Evolutionary conservation across 306 rosid genomes (phyloP).

Genomic region (Glycine latifolia): DNA sequence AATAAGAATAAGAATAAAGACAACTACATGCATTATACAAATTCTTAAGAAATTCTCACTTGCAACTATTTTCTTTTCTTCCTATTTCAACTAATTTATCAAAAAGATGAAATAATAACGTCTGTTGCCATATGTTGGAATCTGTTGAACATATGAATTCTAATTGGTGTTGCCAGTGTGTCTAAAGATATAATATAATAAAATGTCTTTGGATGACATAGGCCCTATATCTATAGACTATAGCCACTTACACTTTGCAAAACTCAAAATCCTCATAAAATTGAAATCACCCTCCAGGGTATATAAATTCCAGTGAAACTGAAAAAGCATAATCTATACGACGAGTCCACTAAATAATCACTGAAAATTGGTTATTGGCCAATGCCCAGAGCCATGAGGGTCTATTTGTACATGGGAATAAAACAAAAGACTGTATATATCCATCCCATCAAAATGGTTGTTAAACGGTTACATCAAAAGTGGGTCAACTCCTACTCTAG

Average conservation of each 20-base stretch:
- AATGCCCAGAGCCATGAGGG: constrained; percentile 12
- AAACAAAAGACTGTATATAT: constrained; percentile 45
- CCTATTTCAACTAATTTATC: too few species aligned
- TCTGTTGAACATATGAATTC: too few species aligned
- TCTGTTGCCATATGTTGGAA: too few species aligned
- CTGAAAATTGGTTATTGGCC: constrained; percentile 33
- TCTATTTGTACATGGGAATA: constrained; percentile 48
- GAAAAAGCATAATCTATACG: constrained; percentile 18
- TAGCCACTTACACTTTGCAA: neutral
- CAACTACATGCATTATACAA: too few species aligned
- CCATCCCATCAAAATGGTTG: constrained; percentile 38
- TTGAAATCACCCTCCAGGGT: constrained; percentile 1
- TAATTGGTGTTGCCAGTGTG: too few species aligned
- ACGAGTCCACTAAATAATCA: constrained; percentile 37
- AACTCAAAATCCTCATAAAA: constrained; percentile 21
- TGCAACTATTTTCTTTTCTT: too few species aligned
- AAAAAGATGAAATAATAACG: too few species aligned
- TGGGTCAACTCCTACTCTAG: constrained; percentile 54
- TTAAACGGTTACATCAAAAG: constrained; percentile 52
- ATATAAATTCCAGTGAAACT: constrained; percentile 28
- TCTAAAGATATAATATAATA: too few species aligned
- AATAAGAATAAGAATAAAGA: too few species aligned
- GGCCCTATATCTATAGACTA: too few species aligned
- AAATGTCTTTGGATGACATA: too few species aligned
- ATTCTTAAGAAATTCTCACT: too few species aligned